Evolutionary conservation across 306 rosid species (phyloP).

Genomic region (apple (Malus domestica)): ASM211411v1 NC_041789.1:23242501-23243000

Average conservation of each 20-base stretch:
- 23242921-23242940: conserved; percentile 19
- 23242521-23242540: no score
- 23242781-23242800: conserved; percentile 28
- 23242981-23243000: background rate
- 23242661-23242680: no score
- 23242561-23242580: no score
- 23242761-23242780: background rate
- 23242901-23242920: conserved; percentile 19
- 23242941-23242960: conserved; percentile 18
- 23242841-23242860: conserved; percentile 20
- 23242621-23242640: no score
- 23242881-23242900: conserved; percentile 7
- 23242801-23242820: conserved; percentile 27
- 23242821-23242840: conserved; percentile 17
- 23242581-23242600: no score
- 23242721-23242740: background rate
- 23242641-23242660: no score
- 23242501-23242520: no score
- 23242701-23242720: no score
- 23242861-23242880: conserved; percentile 23
- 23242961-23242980: conserved; percentile 27
- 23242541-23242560: no score
- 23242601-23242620: no score
- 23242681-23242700: no score
- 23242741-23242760: no score